Conservation (phyloP, 306 rosid species). For the Sesbania bispinosa region DNA sequence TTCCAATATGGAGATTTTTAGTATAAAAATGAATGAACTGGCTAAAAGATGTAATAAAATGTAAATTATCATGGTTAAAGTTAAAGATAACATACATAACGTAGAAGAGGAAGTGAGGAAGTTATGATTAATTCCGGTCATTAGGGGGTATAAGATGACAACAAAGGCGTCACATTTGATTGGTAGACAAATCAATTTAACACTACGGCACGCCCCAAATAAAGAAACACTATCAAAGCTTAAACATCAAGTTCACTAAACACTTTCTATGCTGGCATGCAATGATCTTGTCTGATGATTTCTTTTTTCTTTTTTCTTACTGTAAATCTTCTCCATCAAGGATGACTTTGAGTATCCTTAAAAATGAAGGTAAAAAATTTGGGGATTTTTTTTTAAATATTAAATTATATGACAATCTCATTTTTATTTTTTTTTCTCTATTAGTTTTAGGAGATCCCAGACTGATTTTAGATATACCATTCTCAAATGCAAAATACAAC, state of each 20-base stretch:
- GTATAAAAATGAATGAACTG: background rate
- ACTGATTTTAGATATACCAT: background rate
- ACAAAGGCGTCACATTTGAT: background rate
- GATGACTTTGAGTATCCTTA: background rate
- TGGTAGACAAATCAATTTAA: constrained; percentile 9
- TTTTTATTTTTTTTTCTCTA: background rate
- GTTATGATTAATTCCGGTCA: background rate
- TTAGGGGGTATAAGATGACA: background rate
- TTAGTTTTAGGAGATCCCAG: background rate
- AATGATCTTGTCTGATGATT: constrained; percentile 25
- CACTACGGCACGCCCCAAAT: constrained; percentile 27
- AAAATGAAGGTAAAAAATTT: background rate
- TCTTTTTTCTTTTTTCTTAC: background rate
- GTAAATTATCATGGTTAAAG: background rate
- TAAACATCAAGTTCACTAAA: constrained; percentile 10
- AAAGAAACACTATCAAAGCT: constrained; percentile 29
- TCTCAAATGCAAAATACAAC: constrained; percentile 1
- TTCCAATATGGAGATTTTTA: background rate
- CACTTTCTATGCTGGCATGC: constrained; percentile 32
- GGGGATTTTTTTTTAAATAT: background rate
- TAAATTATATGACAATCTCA: background rate
- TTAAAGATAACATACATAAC: constrained; percentile 2
- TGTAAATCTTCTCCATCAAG: constrained; percentile 15
- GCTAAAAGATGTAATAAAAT: background rate
- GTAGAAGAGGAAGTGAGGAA: background rate